Base-by-base conservation (phyloP, 352 stramenopile species). In the Pythium folliculosum region DNA sequence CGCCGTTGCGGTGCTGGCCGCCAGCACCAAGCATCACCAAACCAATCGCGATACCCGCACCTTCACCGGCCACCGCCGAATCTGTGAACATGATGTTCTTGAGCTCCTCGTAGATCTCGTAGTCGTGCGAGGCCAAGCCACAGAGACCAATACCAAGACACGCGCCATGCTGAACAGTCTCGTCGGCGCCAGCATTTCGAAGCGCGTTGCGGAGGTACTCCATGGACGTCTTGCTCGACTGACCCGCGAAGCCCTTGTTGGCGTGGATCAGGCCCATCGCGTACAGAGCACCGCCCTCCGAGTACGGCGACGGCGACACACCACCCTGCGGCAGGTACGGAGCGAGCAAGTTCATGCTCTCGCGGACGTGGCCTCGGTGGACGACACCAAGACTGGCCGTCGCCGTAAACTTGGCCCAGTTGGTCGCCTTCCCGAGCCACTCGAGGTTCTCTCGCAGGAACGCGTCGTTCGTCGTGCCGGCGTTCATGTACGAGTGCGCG, bases 341-440 rank as follows among this genome's bases (percentile, higher is more conserved):
- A 68, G 98, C 88, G 13, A 99, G 78, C 22, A 99, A 75, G 66
- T 96, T 97, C 97, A 99, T 99, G 71, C 90, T 97, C 77, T 99
- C 96, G 61, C 97, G 96, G 61, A 99, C 90, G 71, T 99, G 97
- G 45, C 96, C 96, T 60, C 98, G 97, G 86, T 99, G 97, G 45
- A 99, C 92, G 38, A 99, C 97, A 62, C 97, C 98, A n/a, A 99
- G 88, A 63, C 90, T 98, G 19, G 97, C 97, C 7, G 97, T 99
- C 22, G 97, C 97, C 8, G 95, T 99, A 71, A 99, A 99, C 81
- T 99, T 99, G 56, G 97, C 97, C 98, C 98, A 99, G 84, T 99
- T 99, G 57, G 89, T 98, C 10, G 97, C 97, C 72, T 99, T 98
- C 25, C 96, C 97, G 65, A 99, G 94, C 97, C 97, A 99, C 65